Base-by-base conservation (phyloP, 208 protist species). In the Strigomonas oncopelti region DNA sequence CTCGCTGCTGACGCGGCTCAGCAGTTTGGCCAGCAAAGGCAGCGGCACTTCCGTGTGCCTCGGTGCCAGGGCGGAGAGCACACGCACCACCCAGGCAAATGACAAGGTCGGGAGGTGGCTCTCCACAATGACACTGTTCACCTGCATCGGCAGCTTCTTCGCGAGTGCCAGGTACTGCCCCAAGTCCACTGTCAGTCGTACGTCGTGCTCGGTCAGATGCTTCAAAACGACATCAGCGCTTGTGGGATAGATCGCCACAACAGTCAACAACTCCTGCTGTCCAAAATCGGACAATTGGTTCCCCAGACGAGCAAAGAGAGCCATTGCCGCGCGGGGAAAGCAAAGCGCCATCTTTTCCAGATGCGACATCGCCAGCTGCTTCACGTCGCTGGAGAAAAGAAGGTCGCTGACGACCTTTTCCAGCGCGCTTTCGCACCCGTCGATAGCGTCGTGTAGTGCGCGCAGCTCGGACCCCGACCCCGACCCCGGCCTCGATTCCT, bases 31-130 rank as follows among this genome's bases (percentile, higher is more conserved):
- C 46, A 93, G 72, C 38, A 93, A 54, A 60, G 67, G 24, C 31
- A 76, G n/a, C 5, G 85, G 71, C 54, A 93, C 55, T 29, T 76
- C 68, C 34, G 80, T 80, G 36, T 83, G 83, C 20, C 80, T 75
- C 11, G 72, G 38, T 16, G 84, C 62, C 14, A 92, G 63, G 14
- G 84, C 59, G 0, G 87, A 92, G 25, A 93, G 70, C 38, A 92
- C 52, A 4, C 90, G 87, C 0, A 80, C 85, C 24, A 77, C 77
- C 82, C 78, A 91, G 18, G 83, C 74, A 69, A 92, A 85, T 16
- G 60, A 80, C 29, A 93, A 62, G 22, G 29, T 65, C 4, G 79
- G 78, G 29, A 88, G 59, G 62, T 90, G 82, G 31, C 80, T 80
- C 14, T 71, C 53, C 27, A 91, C 66, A 8, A 95, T 61, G 8